Conservation (phyloP, 2,329 filamentous ascomycete species). For the Beauveria caledonica region DNA sequence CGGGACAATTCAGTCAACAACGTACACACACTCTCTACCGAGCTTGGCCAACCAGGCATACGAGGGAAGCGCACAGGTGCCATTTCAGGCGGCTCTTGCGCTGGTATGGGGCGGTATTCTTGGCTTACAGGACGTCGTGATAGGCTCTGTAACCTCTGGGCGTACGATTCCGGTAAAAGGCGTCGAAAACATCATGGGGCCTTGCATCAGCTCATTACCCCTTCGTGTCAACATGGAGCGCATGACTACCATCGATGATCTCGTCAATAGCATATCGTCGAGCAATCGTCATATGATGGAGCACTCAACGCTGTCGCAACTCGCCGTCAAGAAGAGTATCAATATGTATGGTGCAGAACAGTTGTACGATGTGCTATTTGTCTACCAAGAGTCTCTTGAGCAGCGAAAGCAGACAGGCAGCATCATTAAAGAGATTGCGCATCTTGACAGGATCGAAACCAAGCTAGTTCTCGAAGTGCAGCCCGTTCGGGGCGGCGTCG, state of each 20-base stretch:
- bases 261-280: constrained; percentile 56
- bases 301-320: constrained; percentile 54
- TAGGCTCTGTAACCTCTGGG: constrained; percentile 78
- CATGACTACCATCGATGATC: constrained; percentile 44
- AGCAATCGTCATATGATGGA: constrained; percentile 58
- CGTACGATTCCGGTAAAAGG: constrained; percentile 62
- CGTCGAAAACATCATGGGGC: constrained; percentile 69
- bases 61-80: constrained; percentile 49
- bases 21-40: not conserved
- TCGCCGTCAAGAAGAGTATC: constrained; percentile 58
- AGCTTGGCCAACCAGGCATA: not conserved
- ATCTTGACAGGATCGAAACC: constrained; percentile 68
- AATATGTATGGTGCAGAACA: constrained; percentile 44
- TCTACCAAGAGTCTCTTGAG: constrained; percentile 70
- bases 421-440: constrained; percentile 45
- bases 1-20: not conserved
- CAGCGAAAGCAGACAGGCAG: constrained; percentile 24
- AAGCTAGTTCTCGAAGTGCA: constrained; percentile 69
- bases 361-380: constrained; percentile 71
- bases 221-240: constrained; percentile 53
- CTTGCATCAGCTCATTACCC: constrained; percentile 70
- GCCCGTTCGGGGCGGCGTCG: constrained; percentile 39
- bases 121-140: constrained; percentile 56
- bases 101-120: constrained; percentile 58
- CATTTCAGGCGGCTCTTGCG: constrained; percentile 66